Percentiles rank a stretch among this genome's conserved stretches.
phyloP scores from a whole-genome alignment of 1,284 basidiomycete species.

The Puccinia polysora region DNA sequence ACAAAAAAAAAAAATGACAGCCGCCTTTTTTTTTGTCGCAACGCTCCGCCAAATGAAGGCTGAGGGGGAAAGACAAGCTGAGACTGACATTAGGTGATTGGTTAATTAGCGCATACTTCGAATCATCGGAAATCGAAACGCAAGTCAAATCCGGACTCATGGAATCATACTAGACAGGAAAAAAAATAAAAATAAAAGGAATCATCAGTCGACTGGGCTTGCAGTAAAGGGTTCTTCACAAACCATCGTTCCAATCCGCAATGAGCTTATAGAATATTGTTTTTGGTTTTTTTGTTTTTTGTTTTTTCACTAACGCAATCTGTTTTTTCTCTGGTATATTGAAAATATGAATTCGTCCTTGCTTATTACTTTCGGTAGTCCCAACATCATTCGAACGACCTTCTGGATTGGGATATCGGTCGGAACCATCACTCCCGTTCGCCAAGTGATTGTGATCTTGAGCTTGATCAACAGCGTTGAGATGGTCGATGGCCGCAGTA shows the following conservation, averaged over 20 bases:
- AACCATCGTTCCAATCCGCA: too few species aligned
- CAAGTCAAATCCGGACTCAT: slow-evolving; percentile 67
- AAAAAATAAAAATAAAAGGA: neutral
- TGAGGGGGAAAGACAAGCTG: too few species aligned
- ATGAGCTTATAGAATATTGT: neutral
- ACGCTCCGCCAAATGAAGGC: too few species aligned
- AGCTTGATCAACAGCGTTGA: slow-evolving; percentile 9
- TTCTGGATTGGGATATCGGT: slow-evolving; percentile 49
- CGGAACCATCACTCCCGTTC: slow-evolving; percentile 12
- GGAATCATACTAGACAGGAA: slow-evolving; percentile 33
- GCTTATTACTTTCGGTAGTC: slow-evolving; percentile 11
- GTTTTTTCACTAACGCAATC: slow-evolving; percentile 10
- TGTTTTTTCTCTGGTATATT: slow-evolving; percentile 37
- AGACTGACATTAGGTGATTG: slow-evolving; percentile 73
- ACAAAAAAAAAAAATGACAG: too few species aligned
- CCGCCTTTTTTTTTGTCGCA: too few species aligned
- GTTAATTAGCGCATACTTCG: slow-evolving; percentile 78
- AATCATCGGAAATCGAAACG: slow-evolving; percentile 80
- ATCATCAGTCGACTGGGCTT: slow-evolving; percentile 9
- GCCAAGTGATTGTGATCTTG: neutral
- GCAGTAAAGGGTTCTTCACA: too few species aligned
- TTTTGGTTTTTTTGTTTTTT: neutral
- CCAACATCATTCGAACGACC: slow-evolving; percentile 53
- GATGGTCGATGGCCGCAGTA: slow-evolving; percentile 49
- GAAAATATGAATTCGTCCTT: slow-evolving; percentile 42